Conservation (phyloP, 495 filamentous ascomycete genomes). For the Cladorrhinum samala region DNA sequence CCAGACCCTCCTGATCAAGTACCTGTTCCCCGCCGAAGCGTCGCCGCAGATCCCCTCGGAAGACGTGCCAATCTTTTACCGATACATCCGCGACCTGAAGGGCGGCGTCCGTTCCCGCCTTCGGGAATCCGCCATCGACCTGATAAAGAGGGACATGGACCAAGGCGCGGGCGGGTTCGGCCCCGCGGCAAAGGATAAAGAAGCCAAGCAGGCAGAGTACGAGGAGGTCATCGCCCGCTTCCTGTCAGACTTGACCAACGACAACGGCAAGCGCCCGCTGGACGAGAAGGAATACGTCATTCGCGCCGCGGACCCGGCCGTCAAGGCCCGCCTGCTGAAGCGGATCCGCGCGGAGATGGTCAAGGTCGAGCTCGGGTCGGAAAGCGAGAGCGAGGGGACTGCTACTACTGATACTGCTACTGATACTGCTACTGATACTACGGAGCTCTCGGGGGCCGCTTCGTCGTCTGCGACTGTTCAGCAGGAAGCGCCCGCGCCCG, state of each 20-base stretch:
- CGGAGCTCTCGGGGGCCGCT: slow-evolving; percentile 25
- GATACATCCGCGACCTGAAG: slow-evolving; percentile 67
- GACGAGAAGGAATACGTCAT: slow-evolving; percentile 43
- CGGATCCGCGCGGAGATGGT: slow-evolving; percentile 46
- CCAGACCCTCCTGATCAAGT: slow-evolving; percentile 75
- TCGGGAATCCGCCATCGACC: slow-evolving; percentile 53
- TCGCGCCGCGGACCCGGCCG: slow-evolving; percentile 36
- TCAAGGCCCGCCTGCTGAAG: slow-evolving; percentile 42
- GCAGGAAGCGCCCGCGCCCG: slow-evolving; percentile 25
- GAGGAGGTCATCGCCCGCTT: slow-evolving; percentile 47
- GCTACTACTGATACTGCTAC: slow-evolving; percentile 19
- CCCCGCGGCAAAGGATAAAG: slow-evolving; percentile 36
- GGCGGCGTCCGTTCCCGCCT: slow-evolving; percentile 58
- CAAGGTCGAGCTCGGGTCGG: slow-evolving; percentile 34
- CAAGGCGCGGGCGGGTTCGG: slow-evolving; percentile 35
- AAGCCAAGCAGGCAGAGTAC: slow-evolving; percentile 46
- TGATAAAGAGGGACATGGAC: slow-evolving; percentile 45
- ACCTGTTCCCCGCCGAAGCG: slow-evolving; percentile 58
- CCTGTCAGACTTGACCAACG: slow-evolving; percentile 26
- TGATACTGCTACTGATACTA: slow-evolving; percentile 20
- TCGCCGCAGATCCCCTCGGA: slow-evolving; percentile 49
- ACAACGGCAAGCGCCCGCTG: slow-evolving; percentile 34
- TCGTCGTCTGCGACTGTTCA: slow-evolving; percentile 20
- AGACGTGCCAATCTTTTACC: slow-evolving; percentile 57
- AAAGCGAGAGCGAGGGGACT: slow-evolving; percentile 35